A percentile compares a stretch with the other conserved stretches of the same genome.
Conservation (phyloP, 768 basidiomycete species). For the Suillus weaverae region DNA sequence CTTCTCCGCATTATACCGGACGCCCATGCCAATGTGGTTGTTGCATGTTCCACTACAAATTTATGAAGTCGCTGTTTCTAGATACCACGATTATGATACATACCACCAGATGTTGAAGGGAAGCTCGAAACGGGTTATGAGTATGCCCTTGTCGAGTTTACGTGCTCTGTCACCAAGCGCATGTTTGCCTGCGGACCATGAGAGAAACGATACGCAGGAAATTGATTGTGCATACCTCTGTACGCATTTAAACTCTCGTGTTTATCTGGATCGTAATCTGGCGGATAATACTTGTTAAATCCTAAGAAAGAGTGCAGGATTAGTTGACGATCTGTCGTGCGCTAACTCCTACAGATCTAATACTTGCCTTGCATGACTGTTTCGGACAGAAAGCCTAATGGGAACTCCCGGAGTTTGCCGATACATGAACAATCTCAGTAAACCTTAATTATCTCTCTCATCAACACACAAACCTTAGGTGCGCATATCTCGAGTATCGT, state of each 20-base stretch:
- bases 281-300: constrained; percentile 81
- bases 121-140: constrained; percentile 93
- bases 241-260: constrained; percentile 73
- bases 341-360: not conserved
- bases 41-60: constrained; percentile 81
- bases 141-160: constrained; percentile 93
- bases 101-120: constrained; percentile 98
- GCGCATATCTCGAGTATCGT: not conserved
- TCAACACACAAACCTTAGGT: constrained; percentile 5
- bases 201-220: constrained; percentile 2
- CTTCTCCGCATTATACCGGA: constrained; percentile 99
- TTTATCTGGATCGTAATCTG: constrained; percentile 70
- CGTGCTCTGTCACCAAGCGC: constrained; percentile 91
- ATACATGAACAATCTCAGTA: not conserved
- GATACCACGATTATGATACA: constrained; percentile 22
- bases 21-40: constrained; percentile 97
- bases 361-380: constrained; percentile 44
- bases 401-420: not conserved
- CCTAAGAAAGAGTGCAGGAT: constrained; percentile 35
- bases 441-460: constrained; percentile 4
- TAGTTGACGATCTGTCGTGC: constrained; percentile 9
- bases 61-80: constrained; percentile 3
- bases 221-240: constrained; percentile 48
- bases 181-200: constrained; percentile 71
- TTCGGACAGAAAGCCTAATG: not conserved